A percentile compares a stretch with the other conserved stretches of the same genome.
phyloP scores from a whole-genome alignment of 2,329 filamentous ascomycete genomes.

The Emericellopsis cladophorae region DNA sequence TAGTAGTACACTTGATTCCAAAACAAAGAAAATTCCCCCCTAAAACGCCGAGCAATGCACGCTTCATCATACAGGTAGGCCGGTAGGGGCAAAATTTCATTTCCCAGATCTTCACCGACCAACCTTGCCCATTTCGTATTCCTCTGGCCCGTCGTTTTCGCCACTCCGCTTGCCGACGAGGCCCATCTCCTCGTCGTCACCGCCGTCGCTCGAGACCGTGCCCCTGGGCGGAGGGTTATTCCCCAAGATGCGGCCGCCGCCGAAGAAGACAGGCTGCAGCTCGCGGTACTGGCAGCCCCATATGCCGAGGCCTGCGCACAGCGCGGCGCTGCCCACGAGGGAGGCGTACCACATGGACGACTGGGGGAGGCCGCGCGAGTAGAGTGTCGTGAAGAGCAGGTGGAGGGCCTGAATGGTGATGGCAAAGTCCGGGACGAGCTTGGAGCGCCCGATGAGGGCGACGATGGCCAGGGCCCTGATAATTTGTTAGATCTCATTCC shows the following conservation, averaged over 20 bases:
- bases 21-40: conserved; percentile 2
- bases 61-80: conserved; percentile 9
- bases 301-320: conserved; percentile 52
- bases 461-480: conserved; percentile 71
- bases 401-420: conserved; percentile 80
- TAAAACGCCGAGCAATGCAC: conserved; percentile 22
- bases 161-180: conserved; percentile 30
- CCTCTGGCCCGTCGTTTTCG: conserved; percentile 38
- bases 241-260: conserved; percentile 36
- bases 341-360: conserved; percentile 78
- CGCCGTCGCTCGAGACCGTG: conserved; percentile 8
- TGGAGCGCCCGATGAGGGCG: conserved; percentile 73
- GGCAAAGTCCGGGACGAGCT: conserved; percentile 90
- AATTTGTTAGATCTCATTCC: conserved; percentile 3
- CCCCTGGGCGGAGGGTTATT: conserved; percentile 7
- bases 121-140: conserved; percentile 55
- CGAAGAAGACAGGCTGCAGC: conserved; percentile 77
- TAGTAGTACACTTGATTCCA: neutral
- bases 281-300: conserved; percentile 91
- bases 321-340: conserved; percentile 32
- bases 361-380: conserved; percentile 62
- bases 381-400: conserved; percentile 64
- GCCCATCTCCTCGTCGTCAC: conserved; percentile 24
- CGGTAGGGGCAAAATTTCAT: neutral
- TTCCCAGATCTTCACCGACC: conserved; percentile 15